A percentile compares a stretch with the other conserved stretches of the same genome.
Conservation (phyloP, 805 yeast genomes). For the Candida sphagnicola region DNA sequence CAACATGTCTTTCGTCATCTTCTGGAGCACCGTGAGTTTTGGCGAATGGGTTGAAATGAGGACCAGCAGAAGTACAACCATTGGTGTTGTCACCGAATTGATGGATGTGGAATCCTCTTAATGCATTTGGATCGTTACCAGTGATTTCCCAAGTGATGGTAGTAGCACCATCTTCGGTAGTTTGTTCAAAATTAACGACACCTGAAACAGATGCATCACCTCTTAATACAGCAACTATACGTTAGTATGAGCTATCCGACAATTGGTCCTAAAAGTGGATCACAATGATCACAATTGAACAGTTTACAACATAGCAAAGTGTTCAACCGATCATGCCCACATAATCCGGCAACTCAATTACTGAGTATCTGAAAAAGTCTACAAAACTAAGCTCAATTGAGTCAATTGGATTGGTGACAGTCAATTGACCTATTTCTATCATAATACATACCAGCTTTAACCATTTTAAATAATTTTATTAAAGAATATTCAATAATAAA, state of each 20-base stretch:
- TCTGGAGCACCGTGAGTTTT: slow-evolving; percentile 92
- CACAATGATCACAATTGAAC: too few relatives aligned
- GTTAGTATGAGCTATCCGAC: slow-evolving; percentile 18
- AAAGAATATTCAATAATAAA: not conserved
- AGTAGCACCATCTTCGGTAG: slow-evolving; percentile 74
- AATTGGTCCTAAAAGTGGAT: not conserved
- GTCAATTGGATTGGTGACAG: slow-evolving; percentile 4
- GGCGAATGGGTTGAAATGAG: slow-evolving; percentile 89
- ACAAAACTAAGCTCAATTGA: not conserved
- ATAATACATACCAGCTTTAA: slow-evolving; percentile 56
- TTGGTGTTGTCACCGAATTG: slow-evolving; percentile 98
- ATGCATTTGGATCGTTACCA: slow-evolving; percentile 85
- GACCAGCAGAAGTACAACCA: slow-evolving; percentile 98
- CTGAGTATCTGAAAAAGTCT: slow-evolving; percentile 7
- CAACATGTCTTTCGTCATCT: slow-evolving; percentile 80
- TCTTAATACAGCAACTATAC: slow-evolving; percentile 87
- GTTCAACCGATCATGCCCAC: too few relatives aligned
- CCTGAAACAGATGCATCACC: slow-evolving; percentile 93
- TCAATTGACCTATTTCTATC: slow-evolving; percentile 1
- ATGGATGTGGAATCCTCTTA: slow-evolving; percentile 97
- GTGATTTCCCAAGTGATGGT: slow-evolving; percentile 82
- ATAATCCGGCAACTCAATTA: slow-evolving; percentile 79
- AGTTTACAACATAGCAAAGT: too few relatives aligned
- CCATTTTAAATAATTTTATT: slow-evolving; percentile 37
- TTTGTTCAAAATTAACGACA: slow-evolving; percentile 82